phyloP scores from a whole-genome alignment of 306 rosid genomes.

The Myrica gale region DNA sequence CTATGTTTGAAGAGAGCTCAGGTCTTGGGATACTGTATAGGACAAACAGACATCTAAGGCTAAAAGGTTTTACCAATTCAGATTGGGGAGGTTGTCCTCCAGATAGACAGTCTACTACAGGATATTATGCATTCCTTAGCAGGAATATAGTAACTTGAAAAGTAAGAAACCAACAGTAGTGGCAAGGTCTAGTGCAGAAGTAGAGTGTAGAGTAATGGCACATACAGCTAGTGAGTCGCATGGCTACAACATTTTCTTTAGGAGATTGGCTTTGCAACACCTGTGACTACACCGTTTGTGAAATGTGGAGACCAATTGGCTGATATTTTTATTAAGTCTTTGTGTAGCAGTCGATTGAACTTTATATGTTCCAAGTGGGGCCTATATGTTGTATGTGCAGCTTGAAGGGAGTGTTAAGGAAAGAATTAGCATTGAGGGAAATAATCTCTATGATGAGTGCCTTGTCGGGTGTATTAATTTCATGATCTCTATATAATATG shows the following conservation, averaged over 20 bases:
- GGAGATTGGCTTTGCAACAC: not conserved
- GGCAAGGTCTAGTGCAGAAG: not conserved
- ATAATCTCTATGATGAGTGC: too few relatives aligned
- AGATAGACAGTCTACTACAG: not conserved
- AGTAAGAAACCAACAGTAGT: not conserved
- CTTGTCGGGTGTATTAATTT: too few relatives aligned
- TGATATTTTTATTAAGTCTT: too few relatives aligned
- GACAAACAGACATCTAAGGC: too few relatives aligned
- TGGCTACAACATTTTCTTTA: not conserved
- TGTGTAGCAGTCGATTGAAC: not conserved
- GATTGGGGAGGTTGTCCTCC: not conserved
- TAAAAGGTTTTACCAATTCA: too few relatives aligned
- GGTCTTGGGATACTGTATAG: too few relatives aligned
- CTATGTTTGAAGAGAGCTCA: too few relatives aligned
- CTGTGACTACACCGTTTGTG: not conserved
- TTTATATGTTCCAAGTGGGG: not conserved
- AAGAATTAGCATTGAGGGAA: too few relatives aligned
- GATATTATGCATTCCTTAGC: not conserved
- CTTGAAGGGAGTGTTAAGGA: too few relatives aligned
- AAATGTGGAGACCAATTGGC: not conserved
- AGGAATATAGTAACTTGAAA: not conserved
- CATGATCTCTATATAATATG: too few relatives aligned
- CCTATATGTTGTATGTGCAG: not conserved
- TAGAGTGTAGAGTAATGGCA: not conserved
- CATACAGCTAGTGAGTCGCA: not conserved